Conservation (phyloP, 306 rosid species). For the Pyrus betulifolia region DNA sequence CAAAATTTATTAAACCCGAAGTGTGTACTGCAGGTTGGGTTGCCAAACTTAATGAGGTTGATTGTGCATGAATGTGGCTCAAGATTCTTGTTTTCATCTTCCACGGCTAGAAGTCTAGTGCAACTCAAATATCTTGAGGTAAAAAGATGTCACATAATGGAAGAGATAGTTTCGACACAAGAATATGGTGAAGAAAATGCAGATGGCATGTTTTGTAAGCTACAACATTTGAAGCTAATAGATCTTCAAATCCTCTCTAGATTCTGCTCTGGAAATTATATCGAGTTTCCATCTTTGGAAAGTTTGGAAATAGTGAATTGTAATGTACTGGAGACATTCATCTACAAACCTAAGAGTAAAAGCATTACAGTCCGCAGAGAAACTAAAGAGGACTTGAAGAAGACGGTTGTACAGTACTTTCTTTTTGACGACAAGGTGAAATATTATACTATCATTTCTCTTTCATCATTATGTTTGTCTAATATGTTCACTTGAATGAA, state of each 20-base stretch:
- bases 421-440: not conserved
- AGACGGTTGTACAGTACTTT: not conserved
- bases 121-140: slow-evolving; percentile 30
- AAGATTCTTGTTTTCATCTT: slow-evolving; percentile 9
- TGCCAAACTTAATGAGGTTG: slow-evolving; percentile 22
- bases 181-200: not conserved
- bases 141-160: slow-evolving; percentile 19
- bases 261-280: not conserved
- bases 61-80: not conserved
- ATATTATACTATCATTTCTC: no score
- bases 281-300: not conserved
- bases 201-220: not conserved
- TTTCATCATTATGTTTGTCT: no score
- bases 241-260: not conserved
- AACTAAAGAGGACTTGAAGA: not conserved
- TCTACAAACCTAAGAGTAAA: not conserved
- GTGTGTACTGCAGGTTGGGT: not conserved
- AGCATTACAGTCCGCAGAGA: not conserved
- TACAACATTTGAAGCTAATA: not conserved
- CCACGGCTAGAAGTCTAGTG: slow-evolving; percentile 12
- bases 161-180: not conserved
- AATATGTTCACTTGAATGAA: not conserved
- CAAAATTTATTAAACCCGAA: not conserved
- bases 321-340: not conserved
- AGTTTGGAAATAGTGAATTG: rapidly evolving